Percentiles rank a stretch among this genome's conserved stretches.
Conservation (phyloP, 768 basidiomycete species). For the Russula brevipes region DNA sequence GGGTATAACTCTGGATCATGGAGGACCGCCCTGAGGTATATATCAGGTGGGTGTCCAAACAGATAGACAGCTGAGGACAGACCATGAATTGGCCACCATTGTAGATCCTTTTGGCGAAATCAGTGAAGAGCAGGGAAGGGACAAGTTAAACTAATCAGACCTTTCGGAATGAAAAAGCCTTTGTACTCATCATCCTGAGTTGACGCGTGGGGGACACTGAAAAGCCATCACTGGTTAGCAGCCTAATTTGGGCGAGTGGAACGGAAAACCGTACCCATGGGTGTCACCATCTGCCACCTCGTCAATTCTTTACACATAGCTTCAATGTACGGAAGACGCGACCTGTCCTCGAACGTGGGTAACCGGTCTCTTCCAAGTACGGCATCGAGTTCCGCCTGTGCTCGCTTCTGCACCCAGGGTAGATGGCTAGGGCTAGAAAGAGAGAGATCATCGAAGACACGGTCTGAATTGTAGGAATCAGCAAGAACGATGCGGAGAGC, state of each 20-base stretch:
- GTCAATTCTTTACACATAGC: conserved; percentile 28
- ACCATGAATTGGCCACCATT: conserved; percentile 15
- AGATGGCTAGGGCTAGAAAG: conserved; percentile 29
- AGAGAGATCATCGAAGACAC: conserved; percentile 23
- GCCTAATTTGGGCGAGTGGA: no score
- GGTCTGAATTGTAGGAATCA: conserved; percentile 17
- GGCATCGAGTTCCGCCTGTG: conserved; percentile 29
- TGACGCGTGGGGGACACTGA: conserved; percentile 1
- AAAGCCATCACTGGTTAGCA: no score
- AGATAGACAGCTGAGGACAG: neutral
- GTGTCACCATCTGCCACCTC: conserved; percentile 26
- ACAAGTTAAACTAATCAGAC: neutral
- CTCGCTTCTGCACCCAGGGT: conserved; percentile 29
- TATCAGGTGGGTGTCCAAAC: neutral
- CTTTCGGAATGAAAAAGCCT: conserved; percentile 5
- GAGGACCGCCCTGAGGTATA: conserved; percentile 26
- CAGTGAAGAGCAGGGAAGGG: neutral
- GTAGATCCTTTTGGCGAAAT: neutral
- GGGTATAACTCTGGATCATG: conserved; percentile 39
- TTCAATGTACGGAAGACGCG: conserved; percentile 29
- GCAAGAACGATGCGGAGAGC: neutral
- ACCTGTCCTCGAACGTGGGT: conserved; percentile 29
- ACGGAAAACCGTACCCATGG: conserved; percentile 3
- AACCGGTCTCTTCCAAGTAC: conserved; percentile 27
- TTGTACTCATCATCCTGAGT: neutral